Percentiles rank a stretch among this genome's conserved stretches.
Conservation (phyloP, 2,329 filamentous ascomycete genomes). For the Neonectria neomacrospora region DNA sequence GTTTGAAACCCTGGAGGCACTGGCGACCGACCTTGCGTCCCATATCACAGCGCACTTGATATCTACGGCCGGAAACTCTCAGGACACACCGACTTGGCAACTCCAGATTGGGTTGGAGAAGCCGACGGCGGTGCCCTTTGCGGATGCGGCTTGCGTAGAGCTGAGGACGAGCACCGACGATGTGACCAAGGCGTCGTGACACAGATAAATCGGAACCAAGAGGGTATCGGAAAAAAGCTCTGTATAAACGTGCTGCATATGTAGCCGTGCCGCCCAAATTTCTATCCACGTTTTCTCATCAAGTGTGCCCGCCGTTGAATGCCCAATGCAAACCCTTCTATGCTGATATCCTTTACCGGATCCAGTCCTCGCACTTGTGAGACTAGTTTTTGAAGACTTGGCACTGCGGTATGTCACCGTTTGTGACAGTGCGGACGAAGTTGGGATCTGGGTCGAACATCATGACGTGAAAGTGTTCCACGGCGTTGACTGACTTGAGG, state of each 20-base stretch:
- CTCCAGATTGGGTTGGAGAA: conserved; percentile 75
- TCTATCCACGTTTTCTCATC: neutral
- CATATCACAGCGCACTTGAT: conserved; percentile 58
- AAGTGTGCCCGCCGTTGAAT: conserved; percentile 4
- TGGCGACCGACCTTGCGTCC: conserved; percentile 61
- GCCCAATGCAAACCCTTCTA: neutral
- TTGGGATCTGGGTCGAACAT: conserved; percentile 77
- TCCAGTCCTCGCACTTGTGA: neutral
- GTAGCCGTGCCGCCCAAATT: neutral
- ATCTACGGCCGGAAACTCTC: neutral
- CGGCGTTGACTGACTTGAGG: conserved; percentile 84
- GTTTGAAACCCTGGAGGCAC: conserved; percentile 72
- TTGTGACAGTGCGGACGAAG: conserved; percentile 77
- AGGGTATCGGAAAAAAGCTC: neutral
- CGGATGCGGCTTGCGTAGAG: conserved; percentile 77
- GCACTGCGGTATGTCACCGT: conserved; percentile 76
- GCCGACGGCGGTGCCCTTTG: conserved; percentile 77
- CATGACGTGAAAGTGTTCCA: conserved; percentile 98
- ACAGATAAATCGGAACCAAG: neutral
- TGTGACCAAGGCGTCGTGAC: conserved; percentile 18
- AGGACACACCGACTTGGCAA: conserved; percentile 50
- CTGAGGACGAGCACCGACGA: conserved; percentile 46
- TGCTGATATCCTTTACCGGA: neutral
- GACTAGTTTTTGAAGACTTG: conserved; percentile 50
- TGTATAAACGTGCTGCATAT: neutral